Conservation (phyloP, 23 red algal species). For the Pyropia haitanensis region DNA sequence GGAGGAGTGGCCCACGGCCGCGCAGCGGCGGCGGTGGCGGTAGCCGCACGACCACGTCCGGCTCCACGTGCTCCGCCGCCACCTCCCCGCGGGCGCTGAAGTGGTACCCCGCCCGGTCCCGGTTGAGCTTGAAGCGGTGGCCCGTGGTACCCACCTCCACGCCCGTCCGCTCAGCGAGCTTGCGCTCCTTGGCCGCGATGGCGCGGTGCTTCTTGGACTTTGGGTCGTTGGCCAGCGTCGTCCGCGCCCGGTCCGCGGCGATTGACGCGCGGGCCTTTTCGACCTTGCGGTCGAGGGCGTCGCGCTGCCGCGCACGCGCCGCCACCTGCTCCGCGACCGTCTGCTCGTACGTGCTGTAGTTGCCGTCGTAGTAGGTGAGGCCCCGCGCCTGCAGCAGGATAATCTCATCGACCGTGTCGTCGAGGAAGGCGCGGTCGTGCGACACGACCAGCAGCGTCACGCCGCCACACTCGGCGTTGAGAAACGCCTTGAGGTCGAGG, state of each 20-base stretch:
- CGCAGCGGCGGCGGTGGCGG: slow-evolving; percentile 19
- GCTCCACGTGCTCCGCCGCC: slow-evolving; percentile 22
- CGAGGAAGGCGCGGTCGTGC: slow-evolving; percentile 29
- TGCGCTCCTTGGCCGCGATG: slow-evolving; percentile 10
- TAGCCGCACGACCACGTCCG: slow-evolving; percentile 2
- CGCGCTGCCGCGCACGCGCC: neutral
- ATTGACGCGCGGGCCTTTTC: neutral
- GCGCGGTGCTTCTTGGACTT: slow-evolving; percentile 1
- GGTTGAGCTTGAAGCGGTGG: slow-evolving; percentile 17
- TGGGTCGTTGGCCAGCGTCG: neutral
- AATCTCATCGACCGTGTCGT: slow-evolving; percentile 17
- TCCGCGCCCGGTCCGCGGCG: neutral
- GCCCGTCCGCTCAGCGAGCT: slow-evolving; percentile 1
- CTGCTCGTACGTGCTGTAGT: slow-evolving; percentile 36
- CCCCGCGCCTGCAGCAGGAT: slow-evolving; percentile 29
- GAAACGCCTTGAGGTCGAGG: slow-evolving; percentile 21
- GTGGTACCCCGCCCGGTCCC: slow-evolving; percentile 7
- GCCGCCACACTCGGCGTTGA: slow-evolving; percentile 1
- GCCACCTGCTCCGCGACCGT: slow-evolving; percentile 20
- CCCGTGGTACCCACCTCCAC: slow-evolving; percentile 3
- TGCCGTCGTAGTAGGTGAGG: slow-evolving; percentile 31
- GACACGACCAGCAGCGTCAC: slow-evolving; percentile 37
- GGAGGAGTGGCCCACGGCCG: slow-evolving; percentile 10
- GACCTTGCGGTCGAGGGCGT: slow-evolving; percentile 5
- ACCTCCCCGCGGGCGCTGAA: slow-evolving; percentile 2